Evolutionary conservation across 2,329 filamentous ascomycete genomes (phyloP), one percentile per base, ranked within the genome.

Genomic region (Epichloe bromicola): DNA sequence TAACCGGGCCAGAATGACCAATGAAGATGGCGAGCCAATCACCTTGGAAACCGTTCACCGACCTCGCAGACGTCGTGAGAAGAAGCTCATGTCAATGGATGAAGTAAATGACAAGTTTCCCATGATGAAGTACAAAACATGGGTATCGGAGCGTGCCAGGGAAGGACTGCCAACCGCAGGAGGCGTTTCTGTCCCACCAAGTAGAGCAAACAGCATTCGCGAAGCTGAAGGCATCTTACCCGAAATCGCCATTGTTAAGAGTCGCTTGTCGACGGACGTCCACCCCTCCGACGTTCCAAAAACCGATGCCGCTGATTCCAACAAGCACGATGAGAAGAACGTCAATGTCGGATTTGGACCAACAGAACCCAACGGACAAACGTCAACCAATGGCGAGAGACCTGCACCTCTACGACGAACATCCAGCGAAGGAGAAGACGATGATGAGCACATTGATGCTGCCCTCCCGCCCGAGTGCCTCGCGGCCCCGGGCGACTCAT

Each of bases 31-130:
- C 64, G 90, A 96, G 56, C 87, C 86, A 15, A 94, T 98, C 62
- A 89, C 89, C 55, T 74, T 98, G 57, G 57, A 90, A 53, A 79
- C 84, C 52, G 89, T 97, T 78, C 87, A 88, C 52, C 69, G 88
- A 54, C 85, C 88, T 48, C 90, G 93, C 65, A 81, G 93, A 52
- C 80, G 91, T 57, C 82, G 90, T 53, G 93, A 98, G 69, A 98
- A 98, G 81, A 98, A 96, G 67, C 70, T 98, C 59, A 97, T 98
- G 93, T 87, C 86, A 2, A 96, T 97, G 83, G 93, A 98, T 55
- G 93, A 98, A 69, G 93, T 98, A 56, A 97, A 98, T 65, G 89
- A 94, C 59, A 88, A 94, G 59, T 98, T 98, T 61, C 91, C 93
- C 0, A 81, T 96, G 70, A 83, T 82, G 59, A 97, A 97, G 69